A percentile compares a stretch with the other conserved stretches of the same genome.
These are phyloP conservation scores for Hemileccinum impolitum DNA, from an alignment of 768 basidiomycete genomes.

Conservation along the genomic window DNA sequence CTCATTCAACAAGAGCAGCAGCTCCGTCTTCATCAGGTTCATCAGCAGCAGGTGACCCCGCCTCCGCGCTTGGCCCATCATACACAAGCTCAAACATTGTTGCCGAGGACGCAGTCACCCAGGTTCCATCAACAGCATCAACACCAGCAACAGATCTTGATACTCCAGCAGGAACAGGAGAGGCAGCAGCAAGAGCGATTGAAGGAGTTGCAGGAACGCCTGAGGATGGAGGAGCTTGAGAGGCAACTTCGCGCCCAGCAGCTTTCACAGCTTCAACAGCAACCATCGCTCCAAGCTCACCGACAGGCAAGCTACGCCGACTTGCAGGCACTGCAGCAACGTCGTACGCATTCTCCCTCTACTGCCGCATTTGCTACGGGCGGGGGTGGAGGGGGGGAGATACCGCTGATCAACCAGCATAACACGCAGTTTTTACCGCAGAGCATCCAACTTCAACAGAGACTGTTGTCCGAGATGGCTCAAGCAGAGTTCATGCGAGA, in stretches of 20 bases:
- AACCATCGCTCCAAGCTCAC: slow-evolving; percentile 37
- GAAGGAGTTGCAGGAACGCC: slow-evolving; percentile 60
- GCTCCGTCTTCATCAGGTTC: slow-evolving; percentile 38
- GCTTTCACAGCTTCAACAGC: slow-evolving; percentile 45
- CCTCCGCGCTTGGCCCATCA: slow-evolving; percentile 64
- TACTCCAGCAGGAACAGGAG: slow-evolving; percentile 67
- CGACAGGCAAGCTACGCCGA: slow-evolving; percentile 45
- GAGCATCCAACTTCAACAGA: slow-evolving; percentile 69
- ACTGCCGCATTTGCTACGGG: slow-evolving; percentile 32
- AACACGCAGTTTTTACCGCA: slow-evolving; percentile 55
- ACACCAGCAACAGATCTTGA: slow-evolving; percentile 65
- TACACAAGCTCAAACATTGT: slow-evolving; percentile 17
- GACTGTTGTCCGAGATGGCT: slow-evolving; percentile 72
- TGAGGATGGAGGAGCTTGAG: slow-evolving; percentile 63
- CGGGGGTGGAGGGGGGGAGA: slow-evolving; percentile 22
- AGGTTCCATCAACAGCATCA: slow-evolving; percentile 75
- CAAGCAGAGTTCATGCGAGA: slow-evolving; percentile 67
- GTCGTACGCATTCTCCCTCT: slow-evolving; percentile 48
- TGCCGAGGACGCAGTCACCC: slow-evolving; percentile 70
- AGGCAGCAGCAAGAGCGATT: slow-evolving; percentile 54
- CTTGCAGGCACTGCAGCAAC: slow-evolving; percentile 46
- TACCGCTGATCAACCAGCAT: slow-evolving; percentile 46
- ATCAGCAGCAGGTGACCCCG: slow-evolving; percentile 45
- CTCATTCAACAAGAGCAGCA: slow-evolving; percentile 34
- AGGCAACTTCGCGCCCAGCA: slow-evolving; percentile 56